Evolutionary conservation across 441 rosid genomes (phyloP).

Genomic region (Cnidoscolus chayamansa): DNA sequence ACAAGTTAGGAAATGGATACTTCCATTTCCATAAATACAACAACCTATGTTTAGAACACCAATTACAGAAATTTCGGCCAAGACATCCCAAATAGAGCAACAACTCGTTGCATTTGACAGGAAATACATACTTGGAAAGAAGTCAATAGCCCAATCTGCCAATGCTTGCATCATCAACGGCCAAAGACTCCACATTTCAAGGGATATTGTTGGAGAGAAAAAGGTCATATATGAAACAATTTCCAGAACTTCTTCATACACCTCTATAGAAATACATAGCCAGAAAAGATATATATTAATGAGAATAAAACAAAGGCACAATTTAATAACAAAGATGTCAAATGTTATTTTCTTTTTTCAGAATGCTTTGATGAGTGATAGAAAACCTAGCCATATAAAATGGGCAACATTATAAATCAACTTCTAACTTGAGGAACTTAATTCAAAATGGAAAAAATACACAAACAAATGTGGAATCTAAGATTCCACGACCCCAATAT

Average conservation of each 20-base stretch:
- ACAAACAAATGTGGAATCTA: background rate
- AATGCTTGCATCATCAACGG: conserved; percentile 90
- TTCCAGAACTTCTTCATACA: conserved; percentile 97
- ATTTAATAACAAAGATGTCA: background rate
- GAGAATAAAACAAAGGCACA: conserved; percentile 3
- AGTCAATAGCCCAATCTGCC: conserved; percentile 96
- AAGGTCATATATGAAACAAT: conserved; percentile 93
- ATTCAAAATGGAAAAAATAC: background rate
- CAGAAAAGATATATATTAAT: conserved; percentile 3
- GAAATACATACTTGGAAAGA: conserved; percentile 74
- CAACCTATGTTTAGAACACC: background rate
- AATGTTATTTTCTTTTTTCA: background rate
- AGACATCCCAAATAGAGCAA: background rate
- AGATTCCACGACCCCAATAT: background rate
- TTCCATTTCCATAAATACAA: background rate
- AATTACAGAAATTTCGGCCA: background rate
- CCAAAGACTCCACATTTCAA: conserved; percentile 99
- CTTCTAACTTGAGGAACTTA: background rate
- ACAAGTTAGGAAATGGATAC: background rate
- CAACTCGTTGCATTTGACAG: background rate
- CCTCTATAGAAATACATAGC: conserved; percentile 54
- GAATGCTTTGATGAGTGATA: background rate
- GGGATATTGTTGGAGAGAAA: conserved; percentile 87
- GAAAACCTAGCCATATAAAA: background rate
- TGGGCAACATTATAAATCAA: background rate